Evolutionary conservation across 164 flowering plant species (phyloP), one percentile per base, ranked within the genome.

Genomic region (Cinnamomum chago): DNA sequence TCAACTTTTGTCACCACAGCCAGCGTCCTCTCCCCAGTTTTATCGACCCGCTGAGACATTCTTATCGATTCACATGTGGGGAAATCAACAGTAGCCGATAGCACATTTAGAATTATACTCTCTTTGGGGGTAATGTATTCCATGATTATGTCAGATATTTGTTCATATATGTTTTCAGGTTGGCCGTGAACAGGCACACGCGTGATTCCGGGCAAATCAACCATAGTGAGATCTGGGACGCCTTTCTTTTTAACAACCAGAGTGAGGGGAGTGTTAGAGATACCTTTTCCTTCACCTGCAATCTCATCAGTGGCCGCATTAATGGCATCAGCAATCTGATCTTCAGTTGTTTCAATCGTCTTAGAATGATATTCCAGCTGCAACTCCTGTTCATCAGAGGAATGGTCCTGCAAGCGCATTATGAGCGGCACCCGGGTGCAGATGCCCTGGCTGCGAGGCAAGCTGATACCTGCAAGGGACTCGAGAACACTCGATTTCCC

Each of bases 1-100:
- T 86, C 89, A 23, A 79, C 81, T 62, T 86, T 86, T 0, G 89
- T 86, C 2, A 86, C 89, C 2, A 84, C 89, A 13, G 85, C 86
- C 4, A 84, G 75, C 20, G 86, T 85, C 68, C 88, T 67, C 62
- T 79, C 71, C 2, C 86, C 86, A 4, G 82, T 72, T 17, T 71
- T 81, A 35, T 84, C 88, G 3, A 81, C 86, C 0, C 28, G 62
- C 72, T 85, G 88, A 0, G 88, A 85, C 88, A 82, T 85, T 50
- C 83, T 70, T 20, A 85, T 86, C 2, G 87, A 86, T 76, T 86
- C 89, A 67, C 86, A 84, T 0, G 89, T 86, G 0, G 87, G 27
- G 27, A 86, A 86, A 68, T 86, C 89, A n/a, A 86, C 85, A 10
- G 80, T 70, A 0, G 86, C 84, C 0, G 88, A 84, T 9, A 84